phyloP scores from a whole-genome alignment of 78 protist species.

The Polysphondylium violaceum region DNA sequence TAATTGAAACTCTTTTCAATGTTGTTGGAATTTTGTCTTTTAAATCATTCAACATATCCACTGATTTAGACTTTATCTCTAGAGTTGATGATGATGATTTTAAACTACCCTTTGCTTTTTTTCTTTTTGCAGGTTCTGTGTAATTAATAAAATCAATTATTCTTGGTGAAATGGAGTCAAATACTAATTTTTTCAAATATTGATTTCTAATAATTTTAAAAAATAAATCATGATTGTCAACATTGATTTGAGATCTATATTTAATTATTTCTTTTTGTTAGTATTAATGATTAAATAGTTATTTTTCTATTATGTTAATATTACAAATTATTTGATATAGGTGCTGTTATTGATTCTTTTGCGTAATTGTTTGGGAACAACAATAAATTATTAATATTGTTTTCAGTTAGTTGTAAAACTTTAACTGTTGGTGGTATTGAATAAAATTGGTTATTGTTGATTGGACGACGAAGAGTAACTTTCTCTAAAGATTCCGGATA shows the following conservation, averaged over 20 bases:
- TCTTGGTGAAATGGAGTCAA: not conserved
- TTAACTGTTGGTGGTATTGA: not conserved
- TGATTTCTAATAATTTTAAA: not conserved
- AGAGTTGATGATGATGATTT: not conserved
- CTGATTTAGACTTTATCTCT: not conserved
- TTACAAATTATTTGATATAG: not conserved
- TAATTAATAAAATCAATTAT: not conserved
- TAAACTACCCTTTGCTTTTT: not conserved
- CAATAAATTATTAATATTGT: not conserved
- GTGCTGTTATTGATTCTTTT: not conserved
- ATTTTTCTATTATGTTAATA: too few species aligned
- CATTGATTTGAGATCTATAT: not conserved
- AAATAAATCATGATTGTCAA: not conserved
- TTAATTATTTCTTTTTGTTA: not conserved
- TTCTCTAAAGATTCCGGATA: not conserved
- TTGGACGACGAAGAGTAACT: not conserved
- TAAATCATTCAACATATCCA: not conserved
- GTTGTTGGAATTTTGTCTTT: not conserved
- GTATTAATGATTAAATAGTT: not conserved
- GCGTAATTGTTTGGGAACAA: not conserved
- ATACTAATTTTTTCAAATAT: not conserved
- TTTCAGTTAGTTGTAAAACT: not conserved
- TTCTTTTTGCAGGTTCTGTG: not conserved
- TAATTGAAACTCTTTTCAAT: not conserved
- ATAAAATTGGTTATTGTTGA: not conserved